A percentile compares a stretch with the other conserved stretches of the same genome.
These are phyloP conservation scores for Pachyrhizus erosus DNA, from an alignment of 306 rosid genomes.

Conservation along the genomic window DNA sequence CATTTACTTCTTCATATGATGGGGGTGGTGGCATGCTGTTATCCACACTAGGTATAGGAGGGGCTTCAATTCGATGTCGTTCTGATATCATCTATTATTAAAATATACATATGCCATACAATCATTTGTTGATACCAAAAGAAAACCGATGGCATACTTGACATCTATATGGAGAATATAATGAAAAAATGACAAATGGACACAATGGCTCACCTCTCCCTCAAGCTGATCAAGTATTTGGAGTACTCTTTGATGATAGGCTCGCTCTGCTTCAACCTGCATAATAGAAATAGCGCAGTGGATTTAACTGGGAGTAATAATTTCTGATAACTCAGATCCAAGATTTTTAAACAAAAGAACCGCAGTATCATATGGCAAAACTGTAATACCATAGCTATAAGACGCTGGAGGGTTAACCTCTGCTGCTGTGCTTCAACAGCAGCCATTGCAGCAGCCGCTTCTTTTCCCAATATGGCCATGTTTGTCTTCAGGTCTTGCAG, in stretches of 20 bases:
- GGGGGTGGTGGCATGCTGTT: slow-evolving; percentile 86
- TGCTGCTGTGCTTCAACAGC: slow-evolving; percentile 99
- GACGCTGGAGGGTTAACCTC: slow-evolving; percentile 95
- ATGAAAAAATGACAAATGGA: slow-evolving; percentile 24
- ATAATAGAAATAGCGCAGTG: slow-evolving; percentile 38
- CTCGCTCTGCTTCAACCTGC: slow-evolving; percentile 94
- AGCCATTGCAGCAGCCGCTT: slow-evolving; percentile 97
- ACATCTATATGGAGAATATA: not conserved
- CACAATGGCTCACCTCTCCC: slow-evolving; percentile 72
- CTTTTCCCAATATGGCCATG: slow-evolving; percentile 95
- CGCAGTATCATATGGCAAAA: slow-evolving; percentile 29
- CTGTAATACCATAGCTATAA: slow-evolving; percentile 81
- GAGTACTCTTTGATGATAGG: slow-evolving; percentile 86
- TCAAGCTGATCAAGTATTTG: slow-evolving; percentile 92
- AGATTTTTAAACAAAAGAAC: slow-evolving; percentile 8
- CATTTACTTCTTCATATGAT: slow-evolving; percentile 86
- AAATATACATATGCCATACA: slow-evolving; percentile 33
- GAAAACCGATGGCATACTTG: slow-evolving; percentile 32
- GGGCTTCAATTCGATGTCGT: slow-evolving; percentile 91
- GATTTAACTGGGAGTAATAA: slow-evolving; percentile 15
- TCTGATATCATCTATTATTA: slow-evolving; percentile 81
- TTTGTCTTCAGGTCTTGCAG: slow-evolving; percentile 85
- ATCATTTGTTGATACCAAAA: slow-evolving; percentile 38
- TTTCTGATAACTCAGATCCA: slow-evolving; percentile 25
- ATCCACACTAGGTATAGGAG: slow-evolving; percentile 74